Conservation (phyloP, 192 early-diverging fungal genomes). For the Podila minutissima region DNA sequence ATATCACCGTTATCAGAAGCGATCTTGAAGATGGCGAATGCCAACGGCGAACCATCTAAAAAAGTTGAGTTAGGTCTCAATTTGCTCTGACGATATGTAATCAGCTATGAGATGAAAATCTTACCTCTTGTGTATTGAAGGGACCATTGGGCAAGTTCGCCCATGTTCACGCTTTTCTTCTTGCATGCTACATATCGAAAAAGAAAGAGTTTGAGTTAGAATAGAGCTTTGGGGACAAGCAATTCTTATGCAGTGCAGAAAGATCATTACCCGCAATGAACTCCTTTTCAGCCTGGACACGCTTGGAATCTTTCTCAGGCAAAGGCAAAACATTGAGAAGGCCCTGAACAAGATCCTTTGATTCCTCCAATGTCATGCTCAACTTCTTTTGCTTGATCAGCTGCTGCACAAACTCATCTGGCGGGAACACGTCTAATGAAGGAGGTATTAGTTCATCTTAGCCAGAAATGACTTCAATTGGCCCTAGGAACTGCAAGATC, state of each 20-base stretch:
- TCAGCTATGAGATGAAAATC: neutral
- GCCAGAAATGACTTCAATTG: no score
- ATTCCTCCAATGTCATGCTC: conserved; percentile 8
- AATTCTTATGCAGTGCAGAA: neutral
- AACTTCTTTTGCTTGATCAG: conserved; percentile 26
- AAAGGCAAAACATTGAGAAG: conserved; percentile 22
- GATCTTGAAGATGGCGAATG: conserved; percentile 49
- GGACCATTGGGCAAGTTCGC: conserved; percentile 11
- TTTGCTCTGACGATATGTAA: neutral
- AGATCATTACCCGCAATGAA: conserved; percentile 16
- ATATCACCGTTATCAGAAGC: conserved; percentile 55
- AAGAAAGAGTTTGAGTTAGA: neutral
- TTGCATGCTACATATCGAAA: conserved; percentile 16
- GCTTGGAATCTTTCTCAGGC: conserved; percentile 20
- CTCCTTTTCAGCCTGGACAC: conserved; percentile 19
- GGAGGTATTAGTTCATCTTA: no score
- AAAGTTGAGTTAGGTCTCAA: neutral
- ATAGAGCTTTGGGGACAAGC: neutral
- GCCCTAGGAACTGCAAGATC: no score
- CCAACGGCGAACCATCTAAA: conserved; percentile 52
- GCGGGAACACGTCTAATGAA: conserved; percentile 25
- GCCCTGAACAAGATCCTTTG: conserved; percentile 13
- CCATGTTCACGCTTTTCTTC: conserved; percentile 5
- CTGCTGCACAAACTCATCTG: conserved; percentile 20
- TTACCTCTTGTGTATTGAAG: conserved; percentile 40